Evolutionary conservation across 2,329 filamentous ascomycete species (phyloP).

Genomic region (Arthroderma uncinatum): DNA sequence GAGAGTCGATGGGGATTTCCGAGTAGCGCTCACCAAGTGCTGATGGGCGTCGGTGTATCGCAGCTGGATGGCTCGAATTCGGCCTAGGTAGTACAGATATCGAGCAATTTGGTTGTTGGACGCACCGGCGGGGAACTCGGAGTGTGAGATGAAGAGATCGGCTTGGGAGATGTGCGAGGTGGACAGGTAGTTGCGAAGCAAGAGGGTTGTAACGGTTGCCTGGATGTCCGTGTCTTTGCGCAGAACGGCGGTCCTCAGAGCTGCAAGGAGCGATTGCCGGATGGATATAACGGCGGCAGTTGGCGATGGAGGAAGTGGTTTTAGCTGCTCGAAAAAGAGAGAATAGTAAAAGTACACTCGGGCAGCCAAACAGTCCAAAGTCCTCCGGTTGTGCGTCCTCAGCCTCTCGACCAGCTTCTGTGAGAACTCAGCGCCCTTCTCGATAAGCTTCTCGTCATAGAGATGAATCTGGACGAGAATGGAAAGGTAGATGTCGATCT

Average conservation of each 20-base stretch:
- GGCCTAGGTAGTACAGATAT: conserved; percentile 93
- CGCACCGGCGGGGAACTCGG: conserved; percentile 84
- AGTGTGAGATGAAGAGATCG: conserved; percentile 89
- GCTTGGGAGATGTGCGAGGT: conserved; percentile 96
- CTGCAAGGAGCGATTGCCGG: conserved; percentile 73
- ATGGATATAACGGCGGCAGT: conserved; percentile 79
- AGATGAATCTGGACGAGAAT: conserved; percentile 80
- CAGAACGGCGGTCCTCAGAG: conserved; percentile 86
- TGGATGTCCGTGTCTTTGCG: conserved; percentile 97
- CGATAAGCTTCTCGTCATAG: conserved; percentile 70
- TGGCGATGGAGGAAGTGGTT: conserved; percentile 76
- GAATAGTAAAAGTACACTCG: conserved; percentile 98
- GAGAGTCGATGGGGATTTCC: conserved; percentile 82
- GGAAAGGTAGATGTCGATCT: conserved; percentile 79
- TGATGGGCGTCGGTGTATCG: conserved; percentile 95
- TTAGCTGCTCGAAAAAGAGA: conserved; percentile 84
- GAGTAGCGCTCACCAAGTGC: conserved; percentile 81
- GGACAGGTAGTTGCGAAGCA: conserved; percentile 89
- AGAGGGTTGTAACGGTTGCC: conserved; percentile 83
- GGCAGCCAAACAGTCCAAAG: conserved; percentile 82
- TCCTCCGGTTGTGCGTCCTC: conserved; percentile 81
- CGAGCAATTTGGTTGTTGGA: conserved; percentile 97
- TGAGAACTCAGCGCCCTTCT: conserved; percentile 76
- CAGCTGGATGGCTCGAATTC: conserved; percentile 91
- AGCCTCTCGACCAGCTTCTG: conserved; percentile 71